A percentile compares a stretch with the other conserved stretches of the same genome.
phyloP scores from a whole-genome alignment of 2,329 filamentous ascomycete genomes.

The Diaporthe destruens region DNA sequence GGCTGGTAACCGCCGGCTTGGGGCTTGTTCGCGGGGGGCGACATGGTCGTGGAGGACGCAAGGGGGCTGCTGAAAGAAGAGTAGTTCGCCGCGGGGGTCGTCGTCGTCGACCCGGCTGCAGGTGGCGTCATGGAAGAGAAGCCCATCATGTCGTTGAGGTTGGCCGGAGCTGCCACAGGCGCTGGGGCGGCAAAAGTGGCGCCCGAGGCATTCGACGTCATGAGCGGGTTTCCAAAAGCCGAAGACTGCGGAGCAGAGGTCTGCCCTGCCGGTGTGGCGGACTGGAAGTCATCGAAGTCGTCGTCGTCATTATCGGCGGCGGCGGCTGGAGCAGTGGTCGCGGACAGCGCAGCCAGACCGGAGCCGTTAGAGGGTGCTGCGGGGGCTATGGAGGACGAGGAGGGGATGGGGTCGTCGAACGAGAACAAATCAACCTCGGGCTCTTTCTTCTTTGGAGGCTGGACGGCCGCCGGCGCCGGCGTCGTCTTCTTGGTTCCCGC shows the following conservation, averaged over 20 bases:
- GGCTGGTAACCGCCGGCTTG: constrained; percentile 78
- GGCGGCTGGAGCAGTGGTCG: constrained; percentile 41
- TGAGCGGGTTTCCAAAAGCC: constrained; percentile 57
- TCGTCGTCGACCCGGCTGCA: constrained; percentile 65
- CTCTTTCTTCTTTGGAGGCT: constrained; percentile 83
- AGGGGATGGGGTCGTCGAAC: constrained; percentile 81
- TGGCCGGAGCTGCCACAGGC: constrained; percentile 84
- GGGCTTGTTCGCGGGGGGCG: constrained; percentile 54
- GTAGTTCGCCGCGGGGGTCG: constrained; percentile 71
- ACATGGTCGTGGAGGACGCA: constrained; percentile 53
- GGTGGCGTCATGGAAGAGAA: constrained; percentile 86
- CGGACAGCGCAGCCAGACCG: constrained; percentile 61
- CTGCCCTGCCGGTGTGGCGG: constrained; percentile 73
- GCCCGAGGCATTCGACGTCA: constrained; percentile 66
- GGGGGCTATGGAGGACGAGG: constrained; percentile 59
- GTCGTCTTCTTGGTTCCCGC: constrained; percentile 70
- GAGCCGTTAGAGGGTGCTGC: constrained; percentile 61
- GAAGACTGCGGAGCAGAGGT: constrained; percentile 58
- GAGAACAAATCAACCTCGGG: constrained; percentile 94
- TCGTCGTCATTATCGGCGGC: constrained; percentile 77
- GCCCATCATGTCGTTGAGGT: constrained; percentile 82
- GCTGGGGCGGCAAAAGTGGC: constrained; percentile 85
- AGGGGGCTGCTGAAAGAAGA: constrained; percentile 70
- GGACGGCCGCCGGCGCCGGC: constrained; percentile 52
- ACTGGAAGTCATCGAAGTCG: constrained; percentile 98